These are phyloP conservation scores for Cystobasidiaceae sp. DNA, from an alignment of 1,284 basidiomycete species.

Conservation along the genomic window DNA sequence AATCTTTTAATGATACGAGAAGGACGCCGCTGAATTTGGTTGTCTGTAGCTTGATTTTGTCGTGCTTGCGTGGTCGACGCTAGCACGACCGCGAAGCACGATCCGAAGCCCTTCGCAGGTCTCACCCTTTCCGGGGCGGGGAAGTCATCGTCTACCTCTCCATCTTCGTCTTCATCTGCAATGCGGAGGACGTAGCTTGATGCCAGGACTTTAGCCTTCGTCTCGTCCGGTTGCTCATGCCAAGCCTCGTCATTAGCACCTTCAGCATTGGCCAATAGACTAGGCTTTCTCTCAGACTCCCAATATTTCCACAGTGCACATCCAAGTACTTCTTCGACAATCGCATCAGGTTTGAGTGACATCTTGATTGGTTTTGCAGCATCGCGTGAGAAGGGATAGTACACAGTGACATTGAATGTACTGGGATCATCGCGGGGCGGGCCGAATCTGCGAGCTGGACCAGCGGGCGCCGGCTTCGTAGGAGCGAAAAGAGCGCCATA, in stretches of 20 bases:
- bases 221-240: constrained; percentile 58
- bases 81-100: constrained; percentile 71
- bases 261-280: constrained; percentile 60
- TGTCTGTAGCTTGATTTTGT: constrained; percentile 71
- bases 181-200: constrained; percentile 90
- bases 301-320: constrained; percentile 86
- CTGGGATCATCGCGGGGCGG: constrained; percentile 44
- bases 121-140: constrained; percentile 87
- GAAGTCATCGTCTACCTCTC: constrained; percentile 97
- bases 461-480: constrained; percentile 48
- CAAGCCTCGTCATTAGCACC: constrained; percentile 46
- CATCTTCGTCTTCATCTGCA: constrained; percentile 94
- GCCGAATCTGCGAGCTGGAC: constrained; percentile 50
- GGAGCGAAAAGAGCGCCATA: constrained; percentile 61
- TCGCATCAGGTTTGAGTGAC: constrained; percentile 77
- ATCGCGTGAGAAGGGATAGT: constrained; percentile 74
- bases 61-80: constrained; percentile 70
- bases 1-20: constrained; percentile 60
- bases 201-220: constrained; percentile 61
- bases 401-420: constrained; percentile 64
- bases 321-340: constrained; percentile 91
- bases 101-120: constrained; percentile 69
- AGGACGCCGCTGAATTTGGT: constrained; percentile 68
- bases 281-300: constrained; percentile 77
- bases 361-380: constrained; percentile 53